Evolutionary conservation across 1,284 basidiomycete species (phyloP).

Genomic region (Papiliotrema nemorosa): DNA sequence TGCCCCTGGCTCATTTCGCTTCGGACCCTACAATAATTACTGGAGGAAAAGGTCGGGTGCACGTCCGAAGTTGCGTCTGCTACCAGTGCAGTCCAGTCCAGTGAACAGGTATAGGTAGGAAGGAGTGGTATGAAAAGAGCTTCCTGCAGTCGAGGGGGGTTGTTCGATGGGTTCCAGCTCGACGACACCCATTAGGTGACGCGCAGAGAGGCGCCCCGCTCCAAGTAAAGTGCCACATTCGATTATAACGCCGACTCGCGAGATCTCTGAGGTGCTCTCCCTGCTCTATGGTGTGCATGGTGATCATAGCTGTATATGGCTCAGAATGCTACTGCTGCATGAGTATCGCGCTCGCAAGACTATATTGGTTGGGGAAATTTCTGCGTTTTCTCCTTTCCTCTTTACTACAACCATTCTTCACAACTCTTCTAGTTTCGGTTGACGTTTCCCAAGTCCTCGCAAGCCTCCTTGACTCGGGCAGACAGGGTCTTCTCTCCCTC

Average conservation of each 20-base stretch:
- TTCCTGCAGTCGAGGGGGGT: background rate
- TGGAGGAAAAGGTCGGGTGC: too few species aligned
- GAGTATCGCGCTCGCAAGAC: too few species aligned
- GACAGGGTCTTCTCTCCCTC: constrained; percentile 95
- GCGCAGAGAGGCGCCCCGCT: background rate
- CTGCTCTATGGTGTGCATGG: too few species aligned
- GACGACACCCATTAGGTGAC: too few species aligned
- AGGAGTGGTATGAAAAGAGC: background rate
- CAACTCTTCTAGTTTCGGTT: constrained; percentile 33
- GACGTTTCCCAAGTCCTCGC: constrained; percentile 80
- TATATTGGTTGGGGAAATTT: too few species aligned
- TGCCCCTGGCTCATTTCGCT: background rate
- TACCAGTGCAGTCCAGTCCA: too few species aligned
- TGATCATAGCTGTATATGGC: too few species aligned
- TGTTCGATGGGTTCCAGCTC: background rate
- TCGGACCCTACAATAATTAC: background rate
- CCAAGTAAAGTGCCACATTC: background rate
- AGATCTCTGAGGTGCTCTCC: too few species aligned
- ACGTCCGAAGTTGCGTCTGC: too few species aligned
- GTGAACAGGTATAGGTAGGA: background rate
- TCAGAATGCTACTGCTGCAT: too few species aligned
- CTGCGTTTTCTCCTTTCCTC: constrained; percentile 2
- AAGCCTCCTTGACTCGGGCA: constrained; percentile 87
- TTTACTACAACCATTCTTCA: background rate
- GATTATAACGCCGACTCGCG: too few species aligned